Base-by-base conservation (phyloP, 345 rosid genomes). In the Streptanthus diversifolius region DNA sequence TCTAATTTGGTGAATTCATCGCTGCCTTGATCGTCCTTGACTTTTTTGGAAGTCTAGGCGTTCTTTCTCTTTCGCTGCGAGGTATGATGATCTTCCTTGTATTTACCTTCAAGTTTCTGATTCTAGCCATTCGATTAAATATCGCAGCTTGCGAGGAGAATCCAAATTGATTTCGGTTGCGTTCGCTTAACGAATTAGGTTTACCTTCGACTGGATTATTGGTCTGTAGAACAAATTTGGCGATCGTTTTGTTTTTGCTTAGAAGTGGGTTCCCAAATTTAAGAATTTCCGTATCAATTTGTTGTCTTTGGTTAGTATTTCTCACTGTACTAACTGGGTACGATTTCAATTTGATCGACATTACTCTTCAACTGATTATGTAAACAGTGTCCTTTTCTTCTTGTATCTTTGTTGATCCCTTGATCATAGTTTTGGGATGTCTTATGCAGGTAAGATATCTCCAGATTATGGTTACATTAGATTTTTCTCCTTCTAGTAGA, bases 381-480 rank as follows among this genome's bases (percentile, higher is more conserved):
- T 11, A 53, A 67, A 14, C 30, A 71, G 15, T 63, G 27, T 5
- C 41, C 12, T 63, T 24, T 70, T 70, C 13, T 47, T 47, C n/a
- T 43, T 56, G 63, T 55, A 8, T 8, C 1, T 51, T 43, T 18
- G 10, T 54, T 40, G 39, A 53, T 66, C 10, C 25, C 25, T 24
- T 24, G 45, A 21, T 47, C 24, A 44, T 62, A 5, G 21, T 22
- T 59, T 39, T 40, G 21, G 4, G 39, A 9, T 68, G 2, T 43
- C 17, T 41, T 65, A 14, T 63, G 63, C 77, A 75, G 74, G 53
- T 17, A 61, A 68, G 63, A 29, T 51, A 47, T 37, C 60, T 66
- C 32, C 41, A 76, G 35, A 39, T 61, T 41, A 15, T 90, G 95
- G 89, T 90, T 77, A 88, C 89, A 45, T 82, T 85, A 32, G 39